Evolutionary conservation across 805 yeast species (phyloP), one percentile per base, ranked within the genome.

Genomic region (Zygosaccharomyces lentus): DNA sequence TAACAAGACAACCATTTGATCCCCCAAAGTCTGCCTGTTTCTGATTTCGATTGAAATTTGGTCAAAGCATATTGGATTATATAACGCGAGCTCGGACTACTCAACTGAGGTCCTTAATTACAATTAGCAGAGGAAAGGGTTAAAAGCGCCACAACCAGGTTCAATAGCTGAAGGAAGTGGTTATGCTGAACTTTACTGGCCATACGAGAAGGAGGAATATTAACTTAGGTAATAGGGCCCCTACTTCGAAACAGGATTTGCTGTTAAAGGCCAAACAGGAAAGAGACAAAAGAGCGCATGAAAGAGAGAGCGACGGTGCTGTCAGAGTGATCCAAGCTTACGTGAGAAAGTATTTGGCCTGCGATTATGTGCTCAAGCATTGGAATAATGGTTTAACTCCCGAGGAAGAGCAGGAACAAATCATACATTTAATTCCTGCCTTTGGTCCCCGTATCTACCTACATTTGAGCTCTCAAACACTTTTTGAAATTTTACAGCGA

Each of bases 191-290:
- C 67, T 87, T 86, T 67, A 76, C 80, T 9, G 95, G 95, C 4
- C 81, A 78, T 53, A 70, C 80, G 15, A 69, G 71, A 43, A 74
- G 79, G 51, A 70, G 80, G 43, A 69, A 84, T 30, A 76, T 76
- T 43, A 91, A 69, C 72, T 79, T 54, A 75, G 91, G 58, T 68
- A 83, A 61, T 52, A 72, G 54, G 51, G 63, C 64, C 64, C 56
- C 57, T 57, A 64, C 43, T 44, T 66, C 50, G 57, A 74, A 62
- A 64, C 71, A 48, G 55, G 69, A 46, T 62, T 74, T 54, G 70
- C 65, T 91, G n/a, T 77, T 76, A 47, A 80, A 77, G 52, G 81
- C 95, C 3, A 78, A 78, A 53, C 67, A 68, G 32, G 88, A 86
- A 50, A 72, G 97, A 32, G 74, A 72, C 47, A 75, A 74, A 48